Evolutionary conservation across 495 filamentous ascomycete genomes (phyloP), one percentile per base, ranked within the genome.

Genomic region (Daldinia loculata): DNA sequence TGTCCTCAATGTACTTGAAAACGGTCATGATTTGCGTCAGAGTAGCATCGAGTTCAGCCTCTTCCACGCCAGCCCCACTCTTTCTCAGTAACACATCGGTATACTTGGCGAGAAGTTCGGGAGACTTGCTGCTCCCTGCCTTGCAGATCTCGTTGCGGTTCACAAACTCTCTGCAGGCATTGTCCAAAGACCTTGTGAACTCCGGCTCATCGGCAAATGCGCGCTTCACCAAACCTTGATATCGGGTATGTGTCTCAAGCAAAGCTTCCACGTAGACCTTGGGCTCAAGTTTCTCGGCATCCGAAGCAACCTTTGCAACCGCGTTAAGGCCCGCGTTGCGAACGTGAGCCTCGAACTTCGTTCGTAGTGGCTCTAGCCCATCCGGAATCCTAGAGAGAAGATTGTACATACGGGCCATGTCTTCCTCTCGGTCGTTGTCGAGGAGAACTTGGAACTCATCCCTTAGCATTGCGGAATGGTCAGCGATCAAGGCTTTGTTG

Each of bases 1-100:
- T 98, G 81, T 99, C 95, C 75, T 99, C 96, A 71, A 99, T 98
- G 82, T 98, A 99, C 81, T 99, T 99, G 89, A 99, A 99, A 39
- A 98, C 93, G 2, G 94, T 97, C 95, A 99, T 99, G 74, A 99
- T 94, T 76, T 98, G 92, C n/a, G 90, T 89, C 45, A 98, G 83
- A 61, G 92, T 93, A 68, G 90, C 89, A 80, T 99, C 95, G 58
- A 98, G 88, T 68, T 98, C 94, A 26, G 91, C 90, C 78, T 98
- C 96, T 78, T 98, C 95, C 9, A 92, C 90, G 66, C 92, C 90
- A 75, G 93, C 94, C 12, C 92, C 90, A 60, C 92, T 95, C 85
- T 97, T 98, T 78, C 95, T 94, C 36, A 99, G 85, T 24, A 99
- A 84, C 2, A 91, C 89, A 80, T 99, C 95, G n/a, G 94, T 92